A percentile compares a stretch with the other conserved stretches of the same genome.
phyloP scores from a whole-genome alignment of 495 filamentous ascomycete species.

The Neurospora intermedia region DNA sequence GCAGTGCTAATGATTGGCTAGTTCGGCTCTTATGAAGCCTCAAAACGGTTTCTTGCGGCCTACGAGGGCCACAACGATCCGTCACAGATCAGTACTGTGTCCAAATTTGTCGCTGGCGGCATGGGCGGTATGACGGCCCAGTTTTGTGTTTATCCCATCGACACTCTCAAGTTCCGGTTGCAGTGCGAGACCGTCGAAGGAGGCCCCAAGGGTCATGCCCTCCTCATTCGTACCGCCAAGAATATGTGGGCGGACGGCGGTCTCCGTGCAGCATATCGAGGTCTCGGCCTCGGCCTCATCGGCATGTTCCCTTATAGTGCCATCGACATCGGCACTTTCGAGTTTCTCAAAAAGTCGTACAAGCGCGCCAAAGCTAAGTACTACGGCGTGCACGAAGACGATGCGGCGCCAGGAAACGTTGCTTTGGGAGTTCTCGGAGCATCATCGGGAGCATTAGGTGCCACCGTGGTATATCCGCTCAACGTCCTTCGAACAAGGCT shows the following conservation, averaged over 20 bases:
- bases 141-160: conserved; percentile 92
- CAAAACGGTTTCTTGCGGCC: conserved; percentile 76
- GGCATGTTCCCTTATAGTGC: conserved; percentile 98
- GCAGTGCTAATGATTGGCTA: conserved; percentile 18
- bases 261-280: conserved; percentile 73
- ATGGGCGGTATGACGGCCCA: conserved; percentile 88
- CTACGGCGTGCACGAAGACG: conserved; percentile 66
- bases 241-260: conserved; percentile 77
- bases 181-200: conserved; percentile 88
- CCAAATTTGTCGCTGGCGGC: conserved; percentile 86
- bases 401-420: conserved; percentile 65
- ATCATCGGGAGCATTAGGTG: conserved; percentile 82
- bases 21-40: conserved; percentile 93
- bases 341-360: conserved; percentile 73
- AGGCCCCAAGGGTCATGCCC: conserved; percentile 70
- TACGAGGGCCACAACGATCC: conserved; percentile 85
- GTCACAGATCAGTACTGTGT: conserved; percentile 62
- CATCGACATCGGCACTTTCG: conserved; percentile 92
- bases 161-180: conserved; percentile 92
- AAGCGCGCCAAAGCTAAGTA: conserved; percentile 58
- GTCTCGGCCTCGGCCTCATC: conserved; percentile 79
- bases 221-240: conserved; percentile 68
- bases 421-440: conserved; percentile 77
- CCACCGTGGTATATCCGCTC: conserved; percentile 87
- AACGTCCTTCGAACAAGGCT: conserved; percentile 90